Evolutionary conservation across 768 basidiomycete species (phyloP).

Genomic region (Dendrothele bispora): DNA sequence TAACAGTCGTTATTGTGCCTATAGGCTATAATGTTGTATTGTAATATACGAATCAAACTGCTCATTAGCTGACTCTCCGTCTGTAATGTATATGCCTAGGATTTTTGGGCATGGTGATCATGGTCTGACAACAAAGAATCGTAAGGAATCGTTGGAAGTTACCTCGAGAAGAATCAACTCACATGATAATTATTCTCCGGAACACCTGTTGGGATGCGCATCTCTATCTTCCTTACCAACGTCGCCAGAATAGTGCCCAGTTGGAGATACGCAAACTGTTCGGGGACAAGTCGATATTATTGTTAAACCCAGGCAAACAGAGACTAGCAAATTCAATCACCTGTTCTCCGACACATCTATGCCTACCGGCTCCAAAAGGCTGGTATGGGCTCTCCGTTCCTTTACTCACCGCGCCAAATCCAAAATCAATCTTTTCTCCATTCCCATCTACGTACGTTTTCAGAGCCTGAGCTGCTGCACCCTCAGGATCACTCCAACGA

Average conservation of each 20-base stretch:
- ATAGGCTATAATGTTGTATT: too few species aligned
- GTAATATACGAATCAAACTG: too few species aligned
- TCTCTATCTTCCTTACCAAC: background rate
- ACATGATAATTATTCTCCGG: constrained; percentile 1
- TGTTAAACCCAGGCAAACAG: background rate
- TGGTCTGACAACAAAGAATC: background rate
- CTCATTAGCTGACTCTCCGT: too few species aligned
- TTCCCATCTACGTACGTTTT: constrained; percentile 51
- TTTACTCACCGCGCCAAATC: constrained; percentile 72
- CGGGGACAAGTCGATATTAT: background rate
- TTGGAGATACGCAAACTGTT: constrained; percentile 1
- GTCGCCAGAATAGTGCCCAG: constrained; percentile 1
- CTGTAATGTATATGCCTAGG: constrained; percentile 1
- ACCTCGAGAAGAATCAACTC: background rate
- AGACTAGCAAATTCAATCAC: constrained; percentile 21
- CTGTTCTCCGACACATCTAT: constrained; percentile 70
- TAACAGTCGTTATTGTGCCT: too few species aligned
- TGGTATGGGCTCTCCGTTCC: constrained; percentile 74
- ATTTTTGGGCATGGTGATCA: constrained; percentile 1
- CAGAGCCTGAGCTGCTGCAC: constrained; percentile 55
- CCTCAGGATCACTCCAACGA: constrained; percentile 84
- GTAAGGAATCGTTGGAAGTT: background rate
- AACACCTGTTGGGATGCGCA: background rate
- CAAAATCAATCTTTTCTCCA: constrained; percentile 73
- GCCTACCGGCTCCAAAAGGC: constrained; percentile 77